Percentiles rank a stretch among this genome's conserved stretches.
Evolutionary conservation across 129 eudicot genomes (phyloP).

Genomic region (Apium graveolens): DNA sequence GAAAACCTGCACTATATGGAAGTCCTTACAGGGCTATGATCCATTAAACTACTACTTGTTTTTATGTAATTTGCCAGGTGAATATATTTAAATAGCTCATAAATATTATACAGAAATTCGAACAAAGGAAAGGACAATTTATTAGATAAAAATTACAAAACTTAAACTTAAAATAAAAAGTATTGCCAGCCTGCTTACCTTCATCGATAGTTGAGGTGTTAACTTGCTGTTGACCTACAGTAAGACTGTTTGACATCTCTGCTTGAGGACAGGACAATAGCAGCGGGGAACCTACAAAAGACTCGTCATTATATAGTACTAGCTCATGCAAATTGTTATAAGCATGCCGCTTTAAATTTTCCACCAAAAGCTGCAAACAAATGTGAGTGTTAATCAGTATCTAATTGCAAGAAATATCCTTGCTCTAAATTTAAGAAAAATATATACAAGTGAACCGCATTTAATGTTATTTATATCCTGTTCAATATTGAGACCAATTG

Average conservation of each 20-base stretch:
- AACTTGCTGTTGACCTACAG: slow-evolving; percentile 20
- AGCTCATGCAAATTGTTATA: slow-evolving; percentile 17
- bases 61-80: no score
- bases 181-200: slow-evolving; percentile 23
- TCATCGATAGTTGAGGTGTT: slow-evolving; percentile 18
- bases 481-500: neutral
- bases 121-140: neutral
- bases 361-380: slow-evolving; percentile 33
- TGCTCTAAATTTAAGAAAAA: neutral
- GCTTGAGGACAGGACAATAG: slow-evolving; percentile 22
- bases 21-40: neutral
- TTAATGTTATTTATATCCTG: neutral
- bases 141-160: neutral
- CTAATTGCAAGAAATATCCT: neutral
- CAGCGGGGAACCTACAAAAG: neutral
- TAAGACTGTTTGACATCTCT: slow-evolving; percentile 17
- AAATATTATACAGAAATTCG: neutral
- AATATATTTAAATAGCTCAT: no score
- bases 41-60: neutral
- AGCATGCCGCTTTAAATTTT: slow-evolving; percentile 28
- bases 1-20: neutral
- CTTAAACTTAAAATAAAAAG: neutral
- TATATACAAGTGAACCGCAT: neutral
- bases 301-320: slow-evolving; percentile 10
- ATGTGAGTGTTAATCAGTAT: neutral